Conservation (phyloP, 139 green algal species). For the Chlamydomonas sphaeroides region DNA sequence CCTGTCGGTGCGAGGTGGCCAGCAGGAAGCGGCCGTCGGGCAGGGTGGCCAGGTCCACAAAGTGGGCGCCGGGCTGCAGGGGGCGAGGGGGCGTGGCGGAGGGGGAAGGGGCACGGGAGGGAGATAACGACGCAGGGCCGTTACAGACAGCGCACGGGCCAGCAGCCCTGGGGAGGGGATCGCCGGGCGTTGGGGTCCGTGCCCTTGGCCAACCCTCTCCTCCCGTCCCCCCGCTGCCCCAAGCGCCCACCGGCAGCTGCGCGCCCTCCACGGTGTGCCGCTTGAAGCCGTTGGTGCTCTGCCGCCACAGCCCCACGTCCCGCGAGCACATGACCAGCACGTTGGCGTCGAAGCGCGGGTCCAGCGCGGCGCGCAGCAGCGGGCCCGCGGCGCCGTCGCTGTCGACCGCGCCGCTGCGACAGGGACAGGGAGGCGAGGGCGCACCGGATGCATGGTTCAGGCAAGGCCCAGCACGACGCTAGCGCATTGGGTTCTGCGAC, state of each 20-base stretch:
- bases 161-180: neutral
- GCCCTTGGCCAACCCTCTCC: neutral
- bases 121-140: too few relatives aligned
- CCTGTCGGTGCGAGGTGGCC: conserved; percentile 26
- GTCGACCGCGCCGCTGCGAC: neutral
- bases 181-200: neutral
- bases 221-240: neutral
- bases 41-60: conserved; percentile 30
- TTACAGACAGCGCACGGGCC: too few relatives aligned
- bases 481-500: too few relatives aligned
- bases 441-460: too few relatives aligned
- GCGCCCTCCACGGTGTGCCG: conserved; percentile 38
- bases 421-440: neutral
- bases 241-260: conserved; percentile 20
- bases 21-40: conserved; percentile 35
- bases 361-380: conserved; percentile 20
- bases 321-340: conserved; percentile 23
- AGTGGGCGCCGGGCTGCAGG: neutral
- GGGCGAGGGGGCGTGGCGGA: neutral
- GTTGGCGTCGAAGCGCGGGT: conserved; percentile 47
- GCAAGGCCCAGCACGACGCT: too few relatives aligned
- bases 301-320: conserved; percentile 20
- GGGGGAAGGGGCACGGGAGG: neutral
- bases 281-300: conserved; percentile 34
- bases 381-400: neutral